These are phyloP conservation scores for Microbotryomycetes sp. DNA, from an alignment of 1,284 basidiomycete species.

Conservation along the genomic window DNA sequence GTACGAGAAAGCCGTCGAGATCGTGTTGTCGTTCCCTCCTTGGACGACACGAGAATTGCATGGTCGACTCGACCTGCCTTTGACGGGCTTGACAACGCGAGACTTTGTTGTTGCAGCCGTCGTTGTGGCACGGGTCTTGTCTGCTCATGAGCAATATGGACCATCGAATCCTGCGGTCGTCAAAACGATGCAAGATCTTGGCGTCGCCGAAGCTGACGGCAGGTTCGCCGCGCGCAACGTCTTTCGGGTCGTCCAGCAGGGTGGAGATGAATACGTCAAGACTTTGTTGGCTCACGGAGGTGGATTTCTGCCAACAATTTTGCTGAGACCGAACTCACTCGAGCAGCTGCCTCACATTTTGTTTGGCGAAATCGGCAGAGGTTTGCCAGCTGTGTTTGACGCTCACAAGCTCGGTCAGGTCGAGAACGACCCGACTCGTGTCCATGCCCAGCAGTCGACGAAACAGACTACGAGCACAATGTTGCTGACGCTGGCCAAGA, in stretches of 20 bases:
- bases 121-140: slow-evolving; percentile 44
- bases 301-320: slow-evolving; percentile 47
- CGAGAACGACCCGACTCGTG: slow-evolving; percentile 38
- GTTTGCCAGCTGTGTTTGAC: slow-evolving; percentile 45
- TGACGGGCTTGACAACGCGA: slow-evolving; percentile 24
- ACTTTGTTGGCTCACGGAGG: slow-evolving; percentile 42
- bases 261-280: slow-evolving; percentile 42
- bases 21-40: slow-evolving; percentile 25
- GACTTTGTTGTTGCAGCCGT: slow-evolving; percentile 34
- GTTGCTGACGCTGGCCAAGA: slow-evolving; percentile 54
- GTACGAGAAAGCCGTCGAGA: slow-evolving; percentile 43
- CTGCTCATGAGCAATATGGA: slow-evolving; percentile 41
- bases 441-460: slow-evolving; percentile 20
- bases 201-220: slow-evolving; percentile 32
- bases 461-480: slow-evolving; percentile 51
- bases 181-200: slow-evolving; percentile 29
- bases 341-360: slow-evolving; percentile 17
- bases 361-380: slow-evolving; percentile 35
- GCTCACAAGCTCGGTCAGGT: slow-evolving; percentile 22
- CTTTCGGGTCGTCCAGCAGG: slow-evolving; percentile 43
- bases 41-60: slow-evolving; percentile 19
- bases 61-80: slow-evolving; percentile 41
- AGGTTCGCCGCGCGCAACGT: slow-evolving; percentile 40
- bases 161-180: slow-evolving; percentile 35
- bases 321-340: slow-evolving; percentile 47